phyloP scores from a whole-genome alignment of 2,329 filamentous ascomycete species.

The Lachnellula cervina region DNA sequence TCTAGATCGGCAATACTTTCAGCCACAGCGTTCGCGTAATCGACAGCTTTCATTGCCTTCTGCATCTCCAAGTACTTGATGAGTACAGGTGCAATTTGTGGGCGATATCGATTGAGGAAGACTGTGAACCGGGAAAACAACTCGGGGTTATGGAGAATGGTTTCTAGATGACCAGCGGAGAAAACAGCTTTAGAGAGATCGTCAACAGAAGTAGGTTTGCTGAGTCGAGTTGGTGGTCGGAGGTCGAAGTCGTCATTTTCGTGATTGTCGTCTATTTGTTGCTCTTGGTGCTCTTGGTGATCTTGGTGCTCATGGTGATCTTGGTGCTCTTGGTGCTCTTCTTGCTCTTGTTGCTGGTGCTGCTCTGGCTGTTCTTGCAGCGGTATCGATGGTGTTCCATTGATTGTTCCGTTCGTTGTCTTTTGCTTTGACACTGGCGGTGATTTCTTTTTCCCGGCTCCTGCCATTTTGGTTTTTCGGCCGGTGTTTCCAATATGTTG shows the following conservation, averaged over 20 bases:
- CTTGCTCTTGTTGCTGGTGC: too few relatives aligned
- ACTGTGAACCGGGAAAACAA: conserved; percentile 7
- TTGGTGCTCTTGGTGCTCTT: background rate
- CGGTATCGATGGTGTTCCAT: too few relatives aligned
- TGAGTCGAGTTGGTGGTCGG: conserved; percentile 1
- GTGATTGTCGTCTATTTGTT: background rate
- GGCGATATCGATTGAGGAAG: conserved; percentile 12
- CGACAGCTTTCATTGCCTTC: conserved; percentile 15
- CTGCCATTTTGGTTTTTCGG: background rate
- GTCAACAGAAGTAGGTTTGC: conserved; percentile 1
- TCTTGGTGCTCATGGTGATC: too few relatives aligned
- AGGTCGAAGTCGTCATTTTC: conserved; percentile 7
- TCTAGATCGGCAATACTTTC: conserved; percentile 42
- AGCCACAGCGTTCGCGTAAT: conserved; percentile 23
- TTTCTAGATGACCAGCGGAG: conserved; percentile 9
- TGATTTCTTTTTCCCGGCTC: background rate
- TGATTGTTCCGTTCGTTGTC: background rate
- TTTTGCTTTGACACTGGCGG: background rate
- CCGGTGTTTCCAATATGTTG: background rate
- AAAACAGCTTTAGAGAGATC: conserved; percentile 2
- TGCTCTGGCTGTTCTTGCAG: background rate
- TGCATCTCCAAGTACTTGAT: conserved; percentile 12
- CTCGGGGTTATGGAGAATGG: conserved; percentile 2
- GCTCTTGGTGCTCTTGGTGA: background rate
- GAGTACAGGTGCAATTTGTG: conserved; percentile 6